Percentiles rank a stretch among this genome's conserved stretches.
Conservation (phyloP, 306 rosid species). For the Malus asiatica region DNA sequence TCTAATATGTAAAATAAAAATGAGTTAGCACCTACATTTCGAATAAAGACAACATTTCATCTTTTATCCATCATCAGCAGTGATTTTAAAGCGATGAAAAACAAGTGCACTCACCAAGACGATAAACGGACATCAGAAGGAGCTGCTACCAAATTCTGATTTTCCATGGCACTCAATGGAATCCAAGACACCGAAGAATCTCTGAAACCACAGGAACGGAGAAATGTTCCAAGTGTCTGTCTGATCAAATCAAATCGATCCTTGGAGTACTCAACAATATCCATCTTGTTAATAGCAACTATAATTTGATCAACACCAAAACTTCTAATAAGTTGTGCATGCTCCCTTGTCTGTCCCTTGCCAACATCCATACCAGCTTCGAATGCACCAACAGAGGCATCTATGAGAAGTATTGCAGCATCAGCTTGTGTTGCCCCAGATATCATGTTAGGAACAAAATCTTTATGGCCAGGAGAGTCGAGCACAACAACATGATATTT, state of each 20-base stretch:
- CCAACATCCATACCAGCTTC: slow-evolving; percentile 84
- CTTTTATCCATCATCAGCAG: neutral
- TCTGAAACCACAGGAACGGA: slow-evolving; percentile 78
- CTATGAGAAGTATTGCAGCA: slow-evolving; percentile 87
- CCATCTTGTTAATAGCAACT: slow-evolving; percentile 93
- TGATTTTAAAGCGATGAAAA: neutral
- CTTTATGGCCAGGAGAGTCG: slow-evolving; percentile 98
- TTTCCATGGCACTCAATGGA: slow-evolving; percentile 85
- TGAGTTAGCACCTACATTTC: neutral
- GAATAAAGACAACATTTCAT: neutral
- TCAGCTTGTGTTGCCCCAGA: slow-evolving; percentile 98
- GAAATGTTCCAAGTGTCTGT: slow-evolving; percentile 64
- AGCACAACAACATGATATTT: slow-evolving; percentile 92
- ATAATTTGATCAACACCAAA: slow-evolving; percentile 93
- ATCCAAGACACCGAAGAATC: slow-evolving; percentile 72
- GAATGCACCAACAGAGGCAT: slow-evolving; percentile 84
- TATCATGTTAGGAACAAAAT: slow-evolving; percentile 96
- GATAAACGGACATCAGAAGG: slow-evolving; percentile 60
- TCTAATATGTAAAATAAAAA: neutral
- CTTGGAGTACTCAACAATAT: slow-evolving; percentile 68
- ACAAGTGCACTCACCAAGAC: slow-evolving; percentile 56
- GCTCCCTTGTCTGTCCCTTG: slow-evolving; percentile 95
- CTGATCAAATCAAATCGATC: slow-evolving; percentile 82
- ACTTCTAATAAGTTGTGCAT: slow-evolving; percentile 89
- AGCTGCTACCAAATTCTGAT: slow-evolving; percentile 84